Percentiles rank a stretch among this genome's conserved stretches.
These are phyloP conservation scores for Moricandia arvensis DNA, from an alignment of 345 rosid species.

Conservation along the genomic window DNA sequence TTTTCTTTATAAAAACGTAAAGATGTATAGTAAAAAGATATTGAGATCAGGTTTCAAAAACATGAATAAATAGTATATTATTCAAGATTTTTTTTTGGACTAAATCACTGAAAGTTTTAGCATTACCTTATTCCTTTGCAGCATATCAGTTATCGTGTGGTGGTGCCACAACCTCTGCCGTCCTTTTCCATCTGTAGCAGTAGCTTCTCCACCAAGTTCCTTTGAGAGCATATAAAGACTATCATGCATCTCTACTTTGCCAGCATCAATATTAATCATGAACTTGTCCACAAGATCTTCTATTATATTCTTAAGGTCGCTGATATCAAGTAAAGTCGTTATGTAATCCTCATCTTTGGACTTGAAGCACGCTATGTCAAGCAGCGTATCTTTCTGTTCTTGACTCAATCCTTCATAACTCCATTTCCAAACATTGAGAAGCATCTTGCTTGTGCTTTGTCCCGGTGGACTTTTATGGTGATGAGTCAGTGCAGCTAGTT, in stretches of 20 bases:
- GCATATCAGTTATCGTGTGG: neutral
- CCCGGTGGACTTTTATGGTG: neutral
- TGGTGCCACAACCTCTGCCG: constrained; percentile 17
- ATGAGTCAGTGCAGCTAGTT: neutral
- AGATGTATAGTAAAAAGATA: too few relatives aligned
- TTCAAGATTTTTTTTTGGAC: too few relatives aligned
- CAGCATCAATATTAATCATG: constrained; percentile 10
- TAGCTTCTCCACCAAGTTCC: constrained; percentile 23
- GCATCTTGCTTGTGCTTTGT: constrained; percentile 12
- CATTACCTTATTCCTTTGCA: constrained; percentile 4
- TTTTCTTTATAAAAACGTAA: too few relatives aligned
- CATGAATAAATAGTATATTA: too few relatives aligned
- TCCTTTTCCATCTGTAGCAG: constrained; percentile 18
- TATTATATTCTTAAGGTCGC: neutral
- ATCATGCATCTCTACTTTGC: constrained; percentile 37
- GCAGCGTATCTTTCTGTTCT: constrained; percentile 29
- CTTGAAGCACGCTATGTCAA: constrained; percentile 41
- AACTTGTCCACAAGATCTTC: constrained; percentile 29
- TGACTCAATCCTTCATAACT: constrained; percentile 36
- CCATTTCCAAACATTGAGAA: constrained; percentile 16
- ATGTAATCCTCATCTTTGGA: neutral
- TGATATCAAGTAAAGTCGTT: constrained; percentile 18
- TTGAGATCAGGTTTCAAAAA: too few relatives aligned
- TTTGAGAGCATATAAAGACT: constrained; percentile 24
- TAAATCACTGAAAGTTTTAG: too few relatives aligned